Conservation (phyloP, 176 grass and related monocot species). For the Triticum urartu region DNA sequence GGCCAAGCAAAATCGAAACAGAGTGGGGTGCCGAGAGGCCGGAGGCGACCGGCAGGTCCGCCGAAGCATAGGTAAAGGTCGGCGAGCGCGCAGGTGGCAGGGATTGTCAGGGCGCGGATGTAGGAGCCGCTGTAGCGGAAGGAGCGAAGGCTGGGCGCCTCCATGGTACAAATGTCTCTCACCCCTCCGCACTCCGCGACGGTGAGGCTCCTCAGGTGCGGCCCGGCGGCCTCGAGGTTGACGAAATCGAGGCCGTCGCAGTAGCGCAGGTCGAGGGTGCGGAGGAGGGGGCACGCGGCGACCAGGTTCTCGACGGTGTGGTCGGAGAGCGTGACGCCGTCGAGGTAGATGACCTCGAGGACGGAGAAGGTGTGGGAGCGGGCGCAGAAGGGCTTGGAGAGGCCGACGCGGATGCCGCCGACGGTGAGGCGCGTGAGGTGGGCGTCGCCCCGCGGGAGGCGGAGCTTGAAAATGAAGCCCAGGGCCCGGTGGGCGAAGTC, state of each 20-base stretch:
- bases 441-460: not conserved
- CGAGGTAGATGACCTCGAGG: not conserved
- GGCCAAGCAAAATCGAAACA: not conserved
- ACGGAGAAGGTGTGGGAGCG: not conserved
- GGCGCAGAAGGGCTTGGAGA: not conserved
- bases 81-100: constrained; percentile 21
- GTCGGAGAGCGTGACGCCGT: not conserved
- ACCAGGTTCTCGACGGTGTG: not conserved
- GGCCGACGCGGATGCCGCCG: not conserved
- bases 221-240: not conserved
- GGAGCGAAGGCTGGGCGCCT: constrained; percentile 29
- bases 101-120: constrained; percentile 23
- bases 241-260: not conserved
- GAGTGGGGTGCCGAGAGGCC: not conserved
- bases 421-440: not conserved
- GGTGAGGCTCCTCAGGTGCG: constrained; percentile 36
- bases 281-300: not conserved
- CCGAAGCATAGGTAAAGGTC: constrained; percentile 46
- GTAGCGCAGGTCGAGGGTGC: not conserved
- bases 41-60: not conserved
- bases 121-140: not conserved
- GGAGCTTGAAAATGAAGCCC: not conserved
- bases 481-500: not conserved
- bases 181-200: constrained; percentile 43
- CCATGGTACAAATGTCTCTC: constrained; percentile 9